Conservation (phyloP, 805 yeast species). For the Saccharomyces kudriavzevii region DNA sequence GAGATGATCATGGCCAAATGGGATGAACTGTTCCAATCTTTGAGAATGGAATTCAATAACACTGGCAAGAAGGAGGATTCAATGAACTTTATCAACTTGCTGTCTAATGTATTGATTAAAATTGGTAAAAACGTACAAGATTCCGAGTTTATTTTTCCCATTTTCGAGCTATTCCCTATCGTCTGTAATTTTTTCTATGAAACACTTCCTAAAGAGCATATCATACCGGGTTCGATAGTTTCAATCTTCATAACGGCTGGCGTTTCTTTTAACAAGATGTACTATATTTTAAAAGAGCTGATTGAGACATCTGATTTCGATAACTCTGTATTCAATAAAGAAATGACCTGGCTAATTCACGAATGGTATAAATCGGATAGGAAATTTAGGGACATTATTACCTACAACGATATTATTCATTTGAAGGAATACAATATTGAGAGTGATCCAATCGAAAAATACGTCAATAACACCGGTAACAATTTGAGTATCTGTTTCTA, state of each 20-base stretch:
- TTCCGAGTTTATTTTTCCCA: slow-evolving; percentile 75
- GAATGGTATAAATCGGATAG: slow-evolving; percentile 62
- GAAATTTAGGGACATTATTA: slow-evolving; percentile 49
- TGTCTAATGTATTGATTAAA: slow-evolving; percentile 33
- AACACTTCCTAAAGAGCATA: slow-evolving; percentile 32
- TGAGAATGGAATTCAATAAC: slow-evolving; percentile 25
- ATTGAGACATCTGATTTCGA: slow-evolving; percentile 54
- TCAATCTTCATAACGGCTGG: slow-evolving; percentile 60
- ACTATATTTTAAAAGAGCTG: slow-evolving; percentile 53
- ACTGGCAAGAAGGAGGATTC: slow-evolving; percentile 28
- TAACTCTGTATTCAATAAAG: slow-evolving; percentile 42
- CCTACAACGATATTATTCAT: slow-evolving; percentile 38
- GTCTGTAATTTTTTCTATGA: slow-evolving; percentile 49
- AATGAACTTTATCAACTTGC: slow-evolving; percentile 30
- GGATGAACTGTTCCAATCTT: slow-evolving; percentile 58
- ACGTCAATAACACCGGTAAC: slow-evolving; percentile 35
- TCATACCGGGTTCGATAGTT: slow-evolving; percentile 44
- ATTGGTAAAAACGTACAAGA: slow-evolving; percentile 59
- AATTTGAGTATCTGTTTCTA: slow-evolving; percentile 1
- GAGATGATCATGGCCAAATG: slow-evolving; percentile 79
- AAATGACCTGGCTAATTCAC: slow-evolving; percentile 56
- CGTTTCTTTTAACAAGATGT: slow-evolving; percentile 54
- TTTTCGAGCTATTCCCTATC: slow-evolving; percentile 59
- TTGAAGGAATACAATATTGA: slow-evolving; percentile 42
- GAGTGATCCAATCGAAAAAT: slow-evolving; percentile 50